A percentile compares a stretch with the other conserved stretches of the same genome.
phyloP scores from a whole-genome alignment of 164 flowering plant species.

The Cinnamomum chago region DNA sequence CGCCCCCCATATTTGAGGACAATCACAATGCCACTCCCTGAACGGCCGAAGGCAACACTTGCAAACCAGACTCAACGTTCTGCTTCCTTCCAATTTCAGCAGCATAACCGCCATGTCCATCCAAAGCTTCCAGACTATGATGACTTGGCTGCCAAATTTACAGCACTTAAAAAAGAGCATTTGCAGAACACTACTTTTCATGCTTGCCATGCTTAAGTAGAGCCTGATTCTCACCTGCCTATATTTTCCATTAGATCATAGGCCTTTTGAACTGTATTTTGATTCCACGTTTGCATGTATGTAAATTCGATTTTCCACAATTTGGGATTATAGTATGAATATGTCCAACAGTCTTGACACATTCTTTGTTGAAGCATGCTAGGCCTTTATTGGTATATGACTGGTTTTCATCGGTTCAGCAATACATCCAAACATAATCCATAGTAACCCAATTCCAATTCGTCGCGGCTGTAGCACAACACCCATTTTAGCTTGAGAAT shows the following conservation, averaged over 20 bases:
- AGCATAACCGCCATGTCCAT: slow-evolving; percentile 47
- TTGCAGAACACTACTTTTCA: slow-evolving; percentile 1
- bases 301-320: too few species aligned
- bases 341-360: neutral
- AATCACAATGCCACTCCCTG: slow-evolving; percentile 51
- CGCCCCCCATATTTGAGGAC: slow-evolving; percentile 42
- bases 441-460: neutral
- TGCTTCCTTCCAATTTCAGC: slow-evolving; percentile 29
- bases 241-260: neutral
- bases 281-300: neutral
- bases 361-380: neutral
- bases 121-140: slow-evolving; percentile 86
- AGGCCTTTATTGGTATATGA: neutral
- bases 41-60: slow-evolving; percentile 16
- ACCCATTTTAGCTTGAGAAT: too few species aligned
- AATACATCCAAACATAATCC: neutral
- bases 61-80: slow-evolving; percentile 23
- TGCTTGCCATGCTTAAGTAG: neutral
- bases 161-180: slow-evolving; percentile 51
- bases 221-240: neutral
- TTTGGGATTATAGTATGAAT: neutral
- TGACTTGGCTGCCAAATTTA: slow-evolving; percentile 58
- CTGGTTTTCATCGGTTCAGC: too few species aligned
- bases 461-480: too few species aligned
- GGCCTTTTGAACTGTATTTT: neutral